These are phyloP conservation scores for Picea engelmannii DNA, from an alignment of 83 land plant genomes.

Conservation along the genomic window DNA sequence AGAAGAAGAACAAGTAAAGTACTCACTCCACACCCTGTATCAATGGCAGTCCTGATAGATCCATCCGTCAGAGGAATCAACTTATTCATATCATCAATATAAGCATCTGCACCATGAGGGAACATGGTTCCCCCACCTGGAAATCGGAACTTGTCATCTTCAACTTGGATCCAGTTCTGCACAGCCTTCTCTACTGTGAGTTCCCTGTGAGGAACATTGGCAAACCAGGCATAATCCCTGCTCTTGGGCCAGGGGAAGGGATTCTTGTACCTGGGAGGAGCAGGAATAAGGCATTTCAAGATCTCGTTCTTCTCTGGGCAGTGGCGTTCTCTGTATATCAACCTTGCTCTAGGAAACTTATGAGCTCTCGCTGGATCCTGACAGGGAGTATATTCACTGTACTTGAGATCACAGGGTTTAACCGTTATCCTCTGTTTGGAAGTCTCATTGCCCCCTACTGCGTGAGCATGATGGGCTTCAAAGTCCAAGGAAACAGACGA, in stretches of 20 bases:
- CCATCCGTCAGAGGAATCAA: conserved; percentile 37
- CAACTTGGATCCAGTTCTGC: conserved; percentile 51
- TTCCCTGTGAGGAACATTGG: conserved; percentile 41
- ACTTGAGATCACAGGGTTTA: conserved; percentile 24
- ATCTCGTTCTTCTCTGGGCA: conserved; percentile 30
- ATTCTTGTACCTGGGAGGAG: conserved; percentile 31
- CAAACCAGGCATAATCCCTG: conserved; percentile 42
- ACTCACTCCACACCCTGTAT: conserved; percentile 55
- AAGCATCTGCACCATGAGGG: conserved; percentile 32
- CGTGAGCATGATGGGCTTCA: conserved; percentile 25
- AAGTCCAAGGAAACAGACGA: conserved; percentile 27
- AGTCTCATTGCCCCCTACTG: conserved; percentile 8
- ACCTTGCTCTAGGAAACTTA: conserved; percentile 24
- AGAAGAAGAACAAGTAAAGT: conserved; percentile 18
- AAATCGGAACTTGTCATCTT: conserved; percentile 33
- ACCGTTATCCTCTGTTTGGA: not conserved
- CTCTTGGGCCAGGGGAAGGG: conserved; percentile 46
- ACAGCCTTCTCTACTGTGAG: conserved; percentile 31
- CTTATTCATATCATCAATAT: conserved; percentile 36
- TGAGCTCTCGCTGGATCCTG: conserved; percentile 32
- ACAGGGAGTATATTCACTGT: conserved; percentile 51
- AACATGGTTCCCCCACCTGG: conserved; percentile 57
- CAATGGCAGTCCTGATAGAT: conserved; percentile 42
- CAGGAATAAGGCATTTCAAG: conserved; percentile 23
- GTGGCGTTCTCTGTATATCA: conserved; percentile 41